Conservation (phyloP, 2,329 filamentous ascomycete species). For the Colletotrichum tropicicola region DNA sequence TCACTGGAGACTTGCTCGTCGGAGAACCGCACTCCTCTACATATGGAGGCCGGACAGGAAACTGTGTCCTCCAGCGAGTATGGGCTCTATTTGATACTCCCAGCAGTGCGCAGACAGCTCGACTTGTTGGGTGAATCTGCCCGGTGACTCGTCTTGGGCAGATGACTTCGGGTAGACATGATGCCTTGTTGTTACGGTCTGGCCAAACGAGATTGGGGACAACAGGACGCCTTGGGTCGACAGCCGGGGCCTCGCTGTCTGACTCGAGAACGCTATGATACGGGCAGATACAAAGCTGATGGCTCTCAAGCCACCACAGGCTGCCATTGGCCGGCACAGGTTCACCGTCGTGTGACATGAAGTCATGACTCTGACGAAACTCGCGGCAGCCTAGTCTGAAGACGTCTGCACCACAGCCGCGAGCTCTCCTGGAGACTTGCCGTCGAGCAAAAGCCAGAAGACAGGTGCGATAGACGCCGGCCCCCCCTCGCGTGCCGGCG, state of each 20-base stretch:
- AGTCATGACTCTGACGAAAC: not conserved
- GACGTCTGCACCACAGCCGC: not conserved
- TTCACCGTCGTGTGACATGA: not conserved
- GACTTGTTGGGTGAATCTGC: not conserved
- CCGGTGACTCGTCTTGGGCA: not conserved
- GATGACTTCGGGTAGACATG: not conserved
- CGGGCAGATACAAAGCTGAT: not conserved
- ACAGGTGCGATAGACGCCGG: not conserved
- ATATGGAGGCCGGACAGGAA: conserved; percentile 23
- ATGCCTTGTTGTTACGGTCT: no score
- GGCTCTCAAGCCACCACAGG: not conserved
- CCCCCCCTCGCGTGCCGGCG: not conserved
- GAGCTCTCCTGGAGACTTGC: not conserved
- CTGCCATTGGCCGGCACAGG: not conserved
- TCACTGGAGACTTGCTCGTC: no score
- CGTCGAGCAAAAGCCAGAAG: not conserved
- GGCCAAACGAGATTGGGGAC: not conserved
- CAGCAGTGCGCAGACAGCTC: no score
- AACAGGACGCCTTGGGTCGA: not conserved
- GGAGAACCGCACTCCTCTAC: conserved; percentile 16
- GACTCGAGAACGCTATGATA: not conserved
- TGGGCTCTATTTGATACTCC: conserved; percentile 2
- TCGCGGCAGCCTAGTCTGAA: not conserved
- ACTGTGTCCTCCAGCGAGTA: conserved; percentile 21
- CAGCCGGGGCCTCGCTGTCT: no score